Percentiles rank a stretch among this genome's conserved stretches.
These are phyloP conservation scores for Simplicillium aogashimaense DNA, from an alignment of 2,329 filamentous ascomycete species.

Conservation along the genomic window DNA sequence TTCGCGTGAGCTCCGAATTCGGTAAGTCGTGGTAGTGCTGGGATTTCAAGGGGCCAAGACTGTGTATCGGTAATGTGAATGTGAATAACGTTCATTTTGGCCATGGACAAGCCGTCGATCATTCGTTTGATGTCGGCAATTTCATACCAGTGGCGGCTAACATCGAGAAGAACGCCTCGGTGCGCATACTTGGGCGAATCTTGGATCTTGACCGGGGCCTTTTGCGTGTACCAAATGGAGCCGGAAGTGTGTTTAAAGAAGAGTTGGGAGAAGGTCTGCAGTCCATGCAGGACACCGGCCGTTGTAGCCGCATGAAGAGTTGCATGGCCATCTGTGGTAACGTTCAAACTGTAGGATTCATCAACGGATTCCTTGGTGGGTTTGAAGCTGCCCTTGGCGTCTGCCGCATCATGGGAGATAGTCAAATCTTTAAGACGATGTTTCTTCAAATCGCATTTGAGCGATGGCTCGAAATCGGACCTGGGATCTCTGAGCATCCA, in stretches of 20 bases:
- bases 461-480: constrained; percentile 51
- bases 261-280: constrained; percentile 70
- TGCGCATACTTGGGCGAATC: constrained; percentile 68
- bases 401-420: constrained; percentile 46
- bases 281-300: constrained; percentile 59
- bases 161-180: constrained; percentile 72
- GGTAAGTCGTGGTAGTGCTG: constrained; percentile 50
- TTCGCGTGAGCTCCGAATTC: constrained; percentile 63
- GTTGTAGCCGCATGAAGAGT: constrained; percentile 56
- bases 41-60: constrained; percentile 77
- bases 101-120: constrained; percentile 68
- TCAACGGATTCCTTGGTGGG: constrained; percentile 55
- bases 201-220: constrained; percentile 60
- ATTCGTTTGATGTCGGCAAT: constrained; percentile 59
- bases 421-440: constrained; percentile 47
- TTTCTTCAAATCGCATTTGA: constrained; percentile 22
- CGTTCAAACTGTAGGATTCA: constrained; percentile 62
- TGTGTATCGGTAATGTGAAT: constrained; percentile 76
- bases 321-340: constrained; percentile 48
- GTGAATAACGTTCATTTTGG: constrained; percentile 76
- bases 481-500: constrained; percentile 66
- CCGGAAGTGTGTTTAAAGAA: constrained; percentile 62
- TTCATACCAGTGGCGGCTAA: constrained; percentile 62
- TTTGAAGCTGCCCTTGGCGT: constrained; percentile 48
- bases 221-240: constrained; percentile 52